Evolutionary conservation across 2,329 filamentous ascomycete genomes (phyloP).

Genomic region (Phoma sp.): DNA sequence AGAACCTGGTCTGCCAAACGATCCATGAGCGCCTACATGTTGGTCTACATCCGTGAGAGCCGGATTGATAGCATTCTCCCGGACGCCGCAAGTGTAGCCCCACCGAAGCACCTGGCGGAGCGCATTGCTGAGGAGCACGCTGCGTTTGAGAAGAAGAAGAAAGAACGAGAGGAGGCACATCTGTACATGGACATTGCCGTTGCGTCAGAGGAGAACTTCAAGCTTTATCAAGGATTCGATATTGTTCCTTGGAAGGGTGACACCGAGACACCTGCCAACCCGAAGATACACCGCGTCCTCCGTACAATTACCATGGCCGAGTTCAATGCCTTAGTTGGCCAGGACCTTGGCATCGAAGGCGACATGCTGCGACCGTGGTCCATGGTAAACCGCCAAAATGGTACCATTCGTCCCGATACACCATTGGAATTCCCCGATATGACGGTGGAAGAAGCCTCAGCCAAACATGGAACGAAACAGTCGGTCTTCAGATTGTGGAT

Average conservation of each 20-base stretch:
- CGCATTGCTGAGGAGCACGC: conserved; percentile 84
- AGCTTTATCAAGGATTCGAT: conserved; percentile 82
- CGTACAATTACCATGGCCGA: conserved; percentile 79
- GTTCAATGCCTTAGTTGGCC: conserved; percentile 73
- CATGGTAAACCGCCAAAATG: conserved; percentile 99
- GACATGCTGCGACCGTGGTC: conserved; percentile 85
- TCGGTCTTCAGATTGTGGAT: conserved; percentile 82
- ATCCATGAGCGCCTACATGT: conserved; percentile 93
- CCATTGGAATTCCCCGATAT: conserved; percentile 80
- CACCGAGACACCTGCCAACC: conserved; percentile 68
- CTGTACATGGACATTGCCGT: conserved; percentile 87
- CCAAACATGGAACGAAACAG: conserved; percentile 73
- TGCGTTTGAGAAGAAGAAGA: conserved; percentile 76
- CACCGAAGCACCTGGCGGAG: conserved; percentile 80
- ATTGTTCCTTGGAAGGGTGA: conserved; percentile 67
- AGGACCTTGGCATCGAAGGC: conserved; percentile 72
- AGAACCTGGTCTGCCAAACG: conserved; percentile 70
- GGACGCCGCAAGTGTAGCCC: conserved; percentile 76
- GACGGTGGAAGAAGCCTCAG: conserved; percentile 70
- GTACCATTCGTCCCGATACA: conserved; percentile 89
- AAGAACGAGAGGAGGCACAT: conserved; percentile 93
- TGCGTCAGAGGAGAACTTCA: conserved; percentile 82
- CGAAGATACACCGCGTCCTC: conserved; percentile 75
- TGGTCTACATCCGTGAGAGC: conserved; percentile 94
- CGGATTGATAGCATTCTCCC: conserved; percentile 83